Percentiles rank a stretch among this genome's conserved stretches.
These are phyloP conservation scores for Mayamaea pseudoterrestris DNA, from an alignment of 108 stramenopile genomes.

Conservation along the genomic window DNA sequence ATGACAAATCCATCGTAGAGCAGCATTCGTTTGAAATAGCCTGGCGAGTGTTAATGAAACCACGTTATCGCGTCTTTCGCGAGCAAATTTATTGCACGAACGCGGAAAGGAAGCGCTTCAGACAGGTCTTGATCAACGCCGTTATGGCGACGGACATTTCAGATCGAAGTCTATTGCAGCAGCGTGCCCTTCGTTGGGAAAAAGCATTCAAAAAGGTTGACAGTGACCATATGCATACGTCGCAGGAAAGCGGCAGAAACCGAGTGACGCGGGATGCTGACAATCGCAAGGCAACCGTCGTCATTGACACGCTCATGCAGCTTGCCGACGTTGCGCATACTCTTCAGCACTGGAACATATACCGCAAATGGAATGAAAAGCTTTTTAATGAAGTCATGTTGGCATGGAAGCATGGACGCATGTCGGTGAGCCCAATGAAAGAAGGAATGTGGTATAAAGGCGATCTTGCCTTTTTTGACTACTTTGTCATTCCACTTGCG, in stretches of 20 bases:
- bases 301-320: not conserved
- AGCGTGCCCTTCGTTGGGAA: conserved; percentile 24
- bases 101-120: conserved; percentile 12
- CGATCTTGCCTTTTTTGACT: conserved; percentile 37
- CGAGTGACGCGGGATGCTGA: too few species aligned
- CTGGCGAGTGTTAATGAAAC: not conserved
- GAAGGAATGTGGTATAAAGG: conserved; percentile 16
- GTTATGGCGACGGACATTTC: conserved; percentile 31
- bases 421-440: not conserved
- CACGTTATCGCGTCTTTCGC: not conserved
- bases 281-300: conserved; percentile 3
- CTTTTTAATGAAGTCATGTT: conserved; percentile 28
- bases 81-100: conserved; percentile 4
- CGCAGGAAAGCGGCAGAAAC: conserved; percentile 1
- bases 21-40: not conserved
- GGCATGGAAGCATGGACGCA: conserved; percentile 1
- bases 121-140: conserved; percentile 19
- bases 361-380: conserved; percentile 33
- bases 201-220: conserved; percentile 22
- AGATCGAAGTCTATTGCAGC: conserved; percentile 13
- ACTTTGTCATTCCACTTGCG: conserved; percentile 35
- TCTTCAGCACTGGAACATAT: conserved; percentile 36
- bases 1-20: not conserved
- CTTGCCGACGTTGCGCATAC: too few species aligned
- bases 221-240: not conserved